Conservation (phyloP, 148 eudicot species). For the Euryodendron excelsum region DNA sequence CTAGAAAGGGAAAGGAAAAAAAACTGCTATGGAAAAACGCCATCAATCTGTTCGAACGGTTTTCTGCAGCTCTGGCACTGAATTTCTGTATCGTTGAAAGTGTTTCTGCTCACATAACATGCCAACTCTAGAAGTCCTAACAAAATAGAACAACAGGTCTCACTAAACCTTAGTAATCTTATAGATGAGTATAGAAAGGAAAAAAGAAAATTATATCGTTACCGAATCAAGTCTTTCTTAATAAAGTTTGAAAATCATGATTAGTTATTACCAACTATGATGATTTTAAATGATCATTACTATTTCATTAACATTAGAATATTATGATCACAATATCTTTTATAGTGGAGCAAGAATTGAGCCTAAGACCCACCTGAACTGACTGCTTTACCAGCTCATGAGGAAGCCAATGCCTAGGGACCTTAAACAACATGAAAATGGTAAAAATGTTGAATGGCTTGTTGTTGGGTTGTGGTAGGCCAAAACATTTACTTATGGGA, state of each 20-base stretch:
- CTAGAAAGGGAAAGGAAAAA: too few species aligned
- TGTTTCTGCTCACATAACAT: too few species aligned
- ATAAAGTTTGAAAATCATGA: background rate
- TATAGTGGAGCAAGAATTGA: background rate
- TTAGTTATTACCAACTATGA: background rate
- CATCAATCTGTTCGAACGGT: too few species aligned
- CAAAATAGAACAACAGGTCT: too few species aligned
- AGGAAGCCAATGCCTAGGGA: too few species aligned
- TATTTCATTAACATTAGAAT: background rate
- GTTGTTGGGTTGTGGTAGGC: background rate
- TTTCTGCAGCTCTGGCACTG: too few species aligned
- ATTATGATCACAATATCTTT: background rate
- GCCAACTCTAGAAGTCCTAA: too few species aligned
- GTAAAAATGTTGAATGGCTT: background rate
- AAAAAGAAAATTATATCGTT: background rate
- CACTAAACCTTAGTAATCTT: too few species aligned
- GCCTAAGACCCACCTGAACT: too few species aligned
- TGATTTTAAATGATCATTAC: background rate
- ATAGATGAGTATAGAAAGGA: background rate
- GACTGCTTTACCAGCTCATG: background rate
- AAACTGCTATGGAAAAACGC: too few species aligned
- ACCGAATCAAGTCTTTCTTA: background rate
- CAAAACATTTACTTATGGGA: background rate
- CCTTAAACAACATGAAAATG: too few species aligned
- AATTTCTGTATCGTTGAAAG: too few species aligned